Conservation (phyloP, 148 eudicot genomes). For the Cornus kousa region DNA sequence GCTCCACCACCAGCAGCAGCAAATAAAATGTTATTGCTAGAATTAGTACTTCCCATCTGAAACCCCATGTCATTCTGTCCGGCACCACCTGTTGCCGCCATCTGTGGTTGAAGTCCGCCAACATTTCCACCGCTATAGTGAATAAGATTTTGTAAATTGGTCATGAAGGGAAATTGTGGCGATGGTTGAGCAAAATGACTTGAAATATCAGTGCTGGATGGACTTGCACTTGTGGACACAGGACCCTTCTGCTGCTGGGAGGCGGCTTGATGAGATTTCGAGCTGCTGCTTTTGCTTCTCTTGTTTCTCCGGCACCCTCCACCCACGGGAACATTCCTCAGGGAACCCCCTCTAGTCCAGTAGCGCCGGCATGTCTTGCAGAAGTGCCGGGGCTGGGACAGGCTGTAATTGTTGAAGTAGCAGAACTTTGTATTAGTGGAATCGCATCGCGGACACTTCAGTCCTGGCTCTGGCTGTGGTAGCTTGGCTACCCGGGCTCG, state of each 20-base stretch:
- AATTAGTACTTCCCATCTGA: conserved; percentile 12
- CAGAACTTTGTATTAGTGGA: conserved; percentile 74
- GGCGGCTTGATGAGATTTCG: conserved; percentile 25
- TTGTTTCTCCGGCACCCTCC: conserved; percentile 73
- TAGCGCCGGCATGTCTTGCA: conserved; percentile 69
- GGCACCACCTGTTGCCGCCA: not conserved
- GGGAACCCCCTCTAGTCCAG: conserved; percentile 70
- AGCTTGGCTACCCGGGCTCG: conserved; percentile 55
- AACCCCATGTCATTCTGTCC: conserved; percentile 15
- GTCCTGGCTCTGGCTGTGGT: conserved; percentile 58
- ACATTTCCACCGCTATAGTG: conserved; percentile 40
- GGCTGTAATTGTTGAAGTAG: conserved; percentile 73
- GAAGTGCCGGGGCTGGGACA: conserved; percentile 68
- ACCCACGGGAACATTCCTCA: conserved; percentile 68
- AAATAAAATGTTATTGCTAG: conserved; percentile 9
- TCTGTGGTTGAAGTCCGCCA: conserved; percentile 21
- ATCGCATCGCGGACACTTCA: conserved; percentile 70
- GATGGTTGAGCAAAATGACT: conserved; percentile 21
- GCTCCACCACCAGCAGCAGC: conserved; percentile 7
- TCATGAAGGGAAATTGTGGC: conserved; percentile 44
- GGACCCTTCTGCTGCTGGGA: conserved; percentile 12
- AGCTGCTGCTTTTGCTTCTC: conserved; percentile 25
- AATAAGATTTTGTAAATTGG: conserved; percentile 42
- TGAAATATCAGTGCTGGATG: conserved; percentile 24
- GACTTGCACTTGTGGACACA: conserved; percentile 22